Conservation (phyloP, 305 asterid genomes). For the Solanum aculeatissimum region DNA sequence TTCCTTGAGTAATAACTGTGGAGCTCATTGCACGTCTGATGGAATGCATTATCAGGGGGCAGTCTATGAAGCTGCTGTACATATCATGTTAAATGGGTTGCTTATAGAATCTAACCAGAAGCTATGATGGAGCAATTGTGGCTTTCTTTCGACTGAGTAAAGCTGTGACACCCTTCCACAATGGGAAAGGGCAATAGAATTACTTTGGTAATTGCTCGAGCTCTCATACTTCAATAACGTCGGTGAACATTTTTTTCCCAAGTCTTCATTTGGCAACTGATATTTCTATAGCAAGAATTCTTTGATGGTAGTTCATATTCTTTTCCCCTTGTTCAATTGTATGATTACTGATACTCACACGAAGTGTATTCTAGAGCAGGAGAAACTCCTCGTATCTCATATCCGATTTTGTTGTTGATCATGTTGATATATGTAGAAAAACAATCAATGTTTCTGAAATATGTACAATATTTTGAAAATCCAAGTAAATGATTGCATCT, state of each 20-base stretch:
- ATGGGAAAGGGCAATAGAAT: background rate
- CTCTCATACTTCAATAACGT: background rate
- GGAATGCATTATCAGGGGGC: slow-evolving; percentile 85
- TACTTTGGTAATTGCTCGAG: background rate
- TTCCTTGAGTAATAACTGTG: slow-evolving; percentile 51
- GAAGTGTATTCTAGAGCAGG: slow-evolving; percentile 23
- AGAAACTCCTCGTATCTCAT: slow-evolving; percentile 14
- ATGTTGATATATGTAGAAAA: slow-evolving; percentile 1
- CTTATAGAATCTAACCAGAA: slow-evolving; percentile 84
- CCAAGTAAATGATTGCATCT: background rate
- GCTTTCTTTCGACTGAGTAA: background rate
- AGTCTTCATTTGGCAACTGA: slow-evolving; percentile 8
- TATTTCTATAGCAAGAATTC: slow-evolving; percentile 14
- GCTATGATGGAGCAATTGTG: slow-evolving; percentile 16
- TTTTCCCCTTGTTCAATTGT: slow-evolving; percentile 10
- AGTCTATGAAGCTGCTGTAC: slow-evolving; percentile 65
- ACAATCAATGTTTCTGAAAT: background rate
- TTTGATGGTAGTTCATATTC: slow-evolving; percentile 15
- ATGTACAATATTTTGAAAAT: background rate
- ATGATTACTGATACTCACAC: slow-evolving; percentile 19
- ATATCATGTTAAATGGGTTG: slow-evolving; percentile 76
- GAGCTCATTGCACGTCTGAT: slow-evolving; percentile 50
- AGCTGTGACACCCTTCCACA: background rate
- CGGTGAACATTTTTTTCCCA: background rate
- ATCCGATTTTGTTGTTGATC: slow-evolving; percentile 41